Evolutionary conservation across 2,329 filamentous ascomycete genomes (phyloP), one percentile per base, ranked within the genome.

Genomic region (Fusarium nelsonii): DNA sequence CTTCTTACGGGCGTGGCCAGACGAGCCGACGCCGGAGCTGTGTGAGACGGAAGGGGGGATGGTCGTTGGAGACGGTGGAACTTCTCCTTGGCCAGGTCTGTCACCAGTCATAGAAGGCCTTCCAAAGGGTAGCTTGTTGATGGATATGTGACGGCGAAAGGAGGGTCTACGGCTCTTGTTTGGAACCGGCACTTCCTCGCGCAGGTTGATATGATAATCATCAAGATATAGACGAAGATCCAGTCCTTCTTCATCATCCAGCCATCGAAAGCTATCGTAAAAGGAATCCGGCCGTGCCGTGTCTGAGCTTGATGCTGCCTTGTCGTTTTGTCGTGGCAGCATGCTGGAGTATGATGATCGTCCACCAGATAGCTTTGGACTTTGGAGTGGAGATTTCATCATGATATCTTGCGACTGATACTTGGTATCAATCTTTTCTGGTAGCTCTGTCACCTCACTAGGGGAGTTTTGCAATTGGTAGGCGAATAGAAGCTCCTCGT

Each of bases 181-280:
- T 77, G 68, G 77, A 71, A 70, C 65, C 8, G 85, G 81, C 8
- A 84, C 75, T 23, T 85, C 80, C 33, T 86, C 84, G 37, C 87
- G 83, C 34, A 89, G 80, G 71, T 90, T 90, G 45, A 85, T 82
- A 74, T 92, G 90, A 73, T 92, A 92, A 75, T 92, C 89, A 74
- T 93, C 90, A 33, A 93, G 79, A 37, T 84, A 85, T 37, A 94
- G 83, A 44, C 86, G 83, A 26, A 91, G 78, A 72, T 94, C 91
- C 33, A 94, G 81, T 53, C 91, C 87, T 18, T 90, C 86, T 54
- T 92, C 89, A 59, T 92, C 90, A 32, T 94, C 91, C 28, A 93
- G 81, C 90, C 91, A 93, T 49, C 89, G 85, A 70, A 93, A 91
- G 74, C 85, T 90, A 65, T 93, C 88, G 50, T 88, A 87, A 59